Evolutionary conservation across 108 stramenopile genomes (phyloP), one percentile per base, ranked within the genome.

Genomic region (Aureococcus anophagefferens): DNA sequence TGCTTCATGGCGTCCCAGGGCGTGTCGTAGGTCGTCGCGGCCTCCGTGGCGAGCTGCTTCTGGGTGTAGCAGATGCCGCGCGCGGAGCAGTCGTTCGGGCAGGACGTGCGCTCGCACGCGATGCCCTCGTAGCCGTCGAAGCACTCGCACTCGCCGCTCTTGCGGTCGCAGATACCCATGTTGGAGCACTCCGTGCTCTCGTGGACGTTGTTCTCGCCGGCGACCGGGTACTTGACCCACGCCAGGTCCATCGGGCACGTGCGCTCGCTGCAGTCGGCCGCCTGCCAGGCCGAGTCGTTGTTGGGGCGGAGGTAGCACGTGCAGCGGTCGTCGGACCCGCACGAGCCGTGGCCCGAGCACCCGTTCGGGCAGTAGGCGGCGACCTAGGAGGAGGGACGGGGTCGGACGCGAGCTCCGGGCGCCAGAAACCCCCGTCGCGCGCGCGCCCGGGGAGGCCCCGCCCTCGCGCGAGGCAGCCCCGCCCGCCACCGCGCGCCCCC

Each of bases 1-100:
- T 88, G 79, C 74, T 91, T 90, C 36, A 81, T 73, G 29, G 89
- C 87, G 73, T 93, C 92, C 92, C 91, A 91, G 36, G 88, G 73
- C 29, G 35, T 35, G 29, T 14, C 28, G 77, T 81, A 84, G 28
- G 66, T 32, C 62, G 34, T 67, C 35, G 62, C 32, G 30, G 70
- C 65, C 35, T 68, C 44, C 28, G 68, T 68, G 11, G 89, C 90
- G 30, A 89, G 86, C 64, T 87, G 73, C 73, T 83, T 84, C 72
- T 89, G 83, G 36, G 86, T 88, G 75, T 78, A 75, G 82, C 87
- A 88, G 72, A 83, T 72, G 32, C 85, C 87, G 62, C 83, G 87
- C 33, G 77, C 83, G 51, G 81, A 80, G 82, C 87, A 88, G 75
- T 90, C 89, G 69, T 85, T 83, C 45, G 85, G 87, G 73, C 87